Conservation (phyloP, 352 stramenopile species). For the Globisporangium heterothallicum region DNA sequence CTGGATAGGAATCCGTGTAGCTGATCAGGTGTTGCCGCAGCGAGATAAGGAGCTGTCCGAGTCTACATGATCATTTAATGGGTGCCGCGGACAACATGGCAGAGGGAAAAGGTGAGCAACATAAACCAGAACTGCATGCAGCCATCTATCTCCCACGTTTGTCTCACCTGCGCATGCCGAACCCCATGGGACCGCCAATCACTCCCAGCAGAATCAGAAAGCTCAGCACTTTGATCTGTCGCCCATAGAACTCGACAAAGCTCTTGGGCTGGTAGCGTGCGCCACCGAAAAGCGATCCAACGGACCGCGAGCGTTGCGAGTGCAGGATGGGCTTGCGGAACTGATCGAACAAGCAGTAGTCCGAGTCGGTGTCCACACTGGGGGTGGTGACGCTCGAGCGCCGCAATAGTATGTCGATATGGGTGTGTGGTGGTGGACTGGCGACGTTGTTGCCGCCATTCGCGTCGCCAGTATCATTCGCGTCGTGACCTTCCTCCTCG, state of each 20-base stretch:
- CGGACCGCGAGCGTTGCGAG: constrained; percentile 41
- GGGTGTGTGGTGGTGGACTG: not conserved
- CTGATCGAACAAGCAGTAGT: constrained; percentile 24
- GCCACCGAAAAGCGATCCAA: constrained; percentile 62
- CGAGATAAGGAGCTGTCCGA: constrained; percentile 34
- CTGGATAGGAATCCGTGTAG: constrained; percentile 20
- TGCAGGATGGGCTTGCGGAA: constrained; percentile 9
- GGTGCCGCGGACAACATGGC: too few species aligned
- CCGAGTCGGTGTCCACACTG: constrained; percentile 19
- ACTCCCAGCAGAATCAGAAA: constrained; percentile 80
- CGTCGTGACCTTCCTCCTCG: constrained; percentile 15
- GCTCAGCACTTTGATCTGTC: constrained; percentile 61
- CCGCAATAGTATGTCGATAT: constrained; percentile 10
- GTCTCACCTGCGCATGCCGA: constrained; percentile 41
- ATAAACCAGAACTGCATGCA: not conserved
- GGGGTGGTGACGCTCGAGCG: constrained; percentile 11
- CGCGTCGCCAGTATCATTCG: too few species aligned
- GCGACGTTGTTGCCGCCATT: too few species aligned
- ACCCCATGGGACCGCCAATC: constrained; percentile 74
- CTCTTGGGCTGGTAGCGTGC: constrained; percentile 31
- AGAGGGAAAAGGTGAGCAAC: too few species aligned
- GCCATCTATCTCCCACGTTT: not conserved
- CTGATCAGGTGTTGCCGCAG: constrained; percentile 40
- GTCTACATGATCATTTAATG: too few species aligned
- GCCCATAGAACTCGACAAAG: constrained; percentile 42